Conservation (phyloP, 495 filamentous ascomycete genomes). For the Aspergillus bridgeri region DNA sequence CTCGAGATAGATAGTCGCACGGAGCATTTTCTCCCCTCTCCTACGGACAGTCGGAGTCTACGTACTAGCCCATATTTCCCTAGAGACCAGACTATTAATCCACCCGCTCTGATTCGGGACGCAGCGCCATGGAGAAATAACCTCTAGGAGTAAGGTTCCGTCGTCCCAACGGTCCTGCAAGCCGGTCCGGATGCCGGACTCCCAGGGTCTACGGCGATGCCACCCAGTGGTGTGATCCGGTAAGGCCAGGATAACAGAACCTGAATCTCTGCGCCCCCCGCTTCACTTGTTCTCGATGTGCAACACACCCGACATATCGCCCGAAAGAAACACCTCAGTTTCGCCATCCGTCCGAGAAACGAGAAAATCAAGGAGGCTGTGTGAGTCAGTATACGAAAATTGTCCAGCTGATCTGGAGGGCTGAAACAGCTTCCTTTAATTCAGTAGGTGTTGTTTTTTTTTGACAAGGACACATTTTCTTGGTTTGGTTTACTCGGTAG, state of each 20-base stretch:
- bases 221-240: conserved; percentile 21
- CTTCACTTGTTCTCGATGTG: not conserved
- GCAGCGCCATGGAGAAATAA: conserved; percentile 7
- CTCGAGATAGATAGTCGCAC: no score
- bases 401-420: not conserved
- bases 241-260: conserved; percentile 4
- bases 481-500: not conserved
- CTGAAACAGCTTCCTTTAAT: not conserved
- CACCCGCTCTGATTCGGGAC: not conserved
- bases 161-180: conserved; percentile 1
- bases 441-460: no score
- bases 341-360: not conserved
- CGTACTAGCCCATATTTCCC: not conserved
- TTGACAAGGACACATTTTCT: not conserved
- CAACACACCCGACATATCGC: not conserved
- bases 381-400: not conserved
- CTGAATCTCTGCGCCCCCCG: conserved; percentile 1
- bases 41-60: not conserved
- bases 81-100: not conserved
- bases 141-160: conserved; percentile 12
- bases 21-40: not conserved
- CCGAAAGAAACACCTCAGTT: not conserved
- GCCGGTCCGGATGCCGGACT: conserved; percentile 14
- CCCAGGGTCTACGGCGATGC: conserved; percentile 11
- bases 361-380: not conserved